Evolutionary conservation across 306 rosid species (phyloP).

Genomic region (Senna tora): DNA sequence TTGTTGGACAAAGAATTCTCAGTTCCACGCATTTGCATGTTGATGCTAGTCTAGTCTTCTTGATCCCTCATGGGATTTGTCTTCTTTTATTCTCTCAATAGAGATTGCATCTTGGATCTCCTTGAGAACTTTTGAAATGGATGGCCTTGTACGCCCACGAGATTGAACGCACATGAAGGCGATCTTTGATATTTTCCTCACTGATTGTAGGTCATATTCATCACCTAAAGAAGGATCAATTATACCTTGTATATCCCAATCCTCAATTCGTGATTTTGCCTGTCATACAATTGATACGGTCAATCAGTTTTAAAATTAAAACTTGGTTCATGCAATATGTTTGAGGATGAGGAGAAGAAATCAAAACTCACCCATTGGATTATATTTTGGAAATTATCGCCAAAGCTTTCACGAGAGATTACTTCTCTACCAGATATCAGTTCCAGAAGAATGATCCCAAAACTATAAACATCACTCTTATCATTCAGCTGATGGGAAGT

Average conservation of each 20-base stretch:
- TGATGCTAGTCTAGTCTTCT: slow-evolving; percentile 70
- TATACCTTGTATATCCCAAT: slow-evolving; percentile 92
- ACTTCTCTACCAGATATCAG: slow-evolving; percentile 98
- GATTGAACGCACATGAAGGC: slow-evolving; percentile 96
- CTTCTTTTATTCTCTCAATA: slow-evolving; percentile 73
- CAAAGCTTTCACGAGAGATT: slow-evolving; percentile 87
- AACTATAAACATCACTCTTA: slow-evolving; percentile 94
- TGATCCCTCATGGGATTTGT: slow-evolving; percentile 69
- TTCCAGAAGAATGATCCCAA: slow-evolving; percentile 98
- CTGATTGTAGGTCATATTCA: slow-evolving; percentile 83
- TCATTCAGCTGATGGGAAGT: slow-evolving; percentile 96
- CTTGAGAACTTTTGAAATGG: slow-evolving; percentile 91
- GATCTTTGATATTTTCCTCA: slow-evolving; percentile 98
- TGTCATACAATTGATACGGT: slow-evolving; percentile 39
- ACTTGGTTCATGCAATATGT: not conserved
- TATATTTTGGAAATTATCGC: slow-evolving; percentile 86
- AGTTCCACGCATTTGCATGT: slow-evolving; percentile 58
- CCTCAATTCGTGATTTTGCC: slow-evolving; percentile 89
- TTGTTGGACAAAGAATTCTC: slow-evolving; percentile 74
- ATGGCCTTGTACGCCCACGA: slow-evolving; percentile 83
- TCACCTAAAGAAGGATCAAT: slow-evolving; percentile 68
- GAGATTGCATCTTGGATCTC: slow-evolving; percentile 92
- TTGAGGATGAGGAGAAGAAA: slow-evolving; percentile 8
- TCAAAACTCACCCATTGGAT: slow-evolving; percentile 89
- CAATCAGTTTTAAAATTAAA: slow-evolving; percentile 11